Evolutionary conservation across 768 basidiomycete genomes (phyloP), one percentile per base, ranked within the genome.

Genomic region (Boletus rufocinnamomeus): DNA sequence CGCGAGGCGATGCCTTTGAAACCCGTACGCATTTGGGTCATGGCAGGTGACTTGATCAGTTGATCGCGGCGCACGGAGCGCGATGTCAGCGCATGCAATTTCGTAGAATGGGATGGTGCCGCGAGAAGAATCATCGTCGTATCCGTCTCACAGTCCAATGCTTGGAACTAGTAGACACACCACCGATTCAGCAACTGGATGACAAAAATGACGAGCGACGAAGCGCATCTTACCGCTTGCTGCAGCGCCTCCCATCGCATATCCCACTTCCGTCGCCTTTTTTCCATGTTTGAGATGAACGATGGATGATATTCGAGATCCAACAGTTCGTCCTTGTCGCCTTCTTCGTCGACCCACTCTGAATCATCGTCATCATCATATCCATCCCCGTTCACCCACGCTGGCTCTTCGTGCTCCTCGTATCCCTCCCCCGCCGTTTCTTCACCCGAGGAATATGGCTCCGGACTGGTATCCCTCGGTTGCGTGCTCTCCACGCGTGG

Each of bases 401-500:
- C 74, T 6, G 77, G 75, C 32, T 80, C 79, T 43, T 79, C 79
- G 17, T 70, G 68, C 19, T 71, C 73, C 10, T 75, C 75, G 56
- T 73, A 76, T 19, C 75, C 82, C 66, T 90, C 90, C 0, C 88
- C 90, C 1, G 89, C 88, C 1, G 87, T 91, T 71, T 90, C 89
- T 68, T 92, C 90, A 2, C 89, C 89, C 19, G 84, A 86, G 1
- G 86, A 85, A 11, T 85, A 87, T 46, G 83, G 80, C 74, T 91
- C 90, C 0, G 88, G 89, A 61, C 86, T 90, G 13, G 89, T 91
- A 63, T 92, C 90, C 43, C 89, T 76, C 8, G 90, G 89, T 64
- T 91, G 89, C 0, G 90, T 93, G 64, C 89, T 91, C 65, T 91
- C 87, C 19, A 92, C 90, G 14, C 90, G 79, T 11, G 88, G 89